A percentile compares a stretch with the other conserved stretches of the same genome.
phyloP scores from a whole-genome alignment of 169 alveolate genomes.

The Babesia divergens region DNA sequence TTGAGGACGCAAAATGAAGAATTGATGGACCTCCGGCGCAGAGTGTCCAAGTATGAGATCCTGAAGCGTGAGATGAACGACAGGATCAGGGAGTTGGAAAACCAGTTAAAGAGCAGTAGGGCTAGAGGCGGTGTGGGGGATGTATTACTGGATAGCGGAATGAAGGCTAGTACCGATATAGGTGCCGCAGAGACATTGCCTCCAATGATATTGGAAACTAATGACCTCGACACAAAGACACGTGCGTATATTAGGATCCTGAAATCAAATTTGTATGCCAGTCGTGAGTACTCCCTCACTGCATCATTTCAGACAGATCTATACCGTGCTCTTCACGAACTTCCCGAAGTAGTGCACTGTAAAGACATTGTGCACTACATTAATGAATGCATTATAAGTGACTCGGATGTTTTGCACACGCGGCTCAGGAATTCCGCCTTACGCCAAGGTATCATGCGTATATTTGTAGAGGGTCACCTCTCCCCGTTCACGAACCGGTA shows the following conservation, averaged over 20 bases:
- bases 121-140: neutral
- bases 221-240: neutral
- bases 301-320: conserved; percentile 27
- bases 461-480: conserved; percentile 15
- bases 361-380: conserved; percentile 24
- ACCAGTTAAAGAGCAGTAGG: neutral
- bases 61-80: neutral
- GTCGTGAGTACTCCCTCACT: neutral
- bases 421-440: conserved; percentile 8
- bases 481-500: conserved; percentile 27
- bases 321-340: conserved; percentile 10
- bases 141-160: neutral
- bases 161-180: neutral
- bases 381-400: conserved; percentile 19
- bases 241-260: neutral
- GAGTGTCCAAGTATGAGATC: neutral
- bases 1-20: neutral
- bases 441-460: neutral
- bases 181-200: conserved; percentile 25
- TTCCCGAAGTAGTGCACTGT: conserved; percentile 13
- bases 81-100: neutral
- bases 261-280: conserved; percentile 12
- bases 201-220: neutral
- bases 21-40: neutral
- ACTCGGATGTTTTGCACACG: conserved; percentile 25